phyloP scores from a whole-genome alignment of 2,329 filamentous ascomycete genomes.

The Xylaria multiplex region DNA sequence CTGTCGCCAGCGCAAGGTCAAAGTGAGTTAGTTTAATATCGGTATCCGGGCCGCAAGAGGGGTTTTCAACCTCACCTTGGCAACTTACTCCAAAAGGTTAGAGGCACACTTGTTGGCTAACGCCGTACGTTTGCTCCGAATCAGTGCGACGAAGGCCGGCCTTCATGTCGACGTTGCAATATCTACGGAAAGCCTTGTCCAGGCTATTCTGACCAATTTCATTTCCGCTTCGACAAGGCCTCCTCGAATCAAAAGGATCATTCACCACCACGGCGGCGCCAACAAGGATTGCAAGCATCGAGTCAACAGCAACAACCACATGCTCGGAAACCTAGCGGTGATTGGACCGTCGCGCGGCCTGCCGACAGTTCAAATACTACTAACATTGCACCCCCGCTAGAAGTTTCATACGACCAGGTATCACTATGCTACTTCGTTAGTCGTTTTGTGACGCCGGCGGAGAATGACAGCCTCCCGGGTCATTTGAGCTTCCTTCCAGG shows the following conservation, averaged over 20 bases:
- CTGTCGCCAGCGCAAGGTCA: slow-evolving; percentile 37
- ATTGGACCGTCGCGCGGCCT: slow-evolving; percentile 5
- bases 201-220: slow-evolving; percentile 38
- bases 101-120: slow-evolving; percentile 23
- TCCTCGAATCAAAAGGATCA: slow-evolving; percentile 23
- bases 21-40: slow-evolving; percentile 30
- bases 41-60: slow-evolving; percentile 2
- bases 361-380: background rate
- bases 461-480: slow-evolving; percentile 32
- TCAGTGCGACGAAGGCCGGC: slow-evolving; percentile 35
- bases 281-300: slow-evolving; percentile 2
- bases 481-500: slow-evolving; percentile 35
- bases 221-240: slow-evolving; percentile 36
- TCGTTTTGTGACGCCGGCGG: slow-evolving; percentile 36
- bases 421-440: slow-evolving; percentile 36
- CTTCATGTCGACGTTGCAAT: slow-evolving; percentile 34
- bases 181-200: slow-evolving; percentile 37
- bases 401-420: slow-evolving; percentile 32
- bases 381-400: slow-evolving; percentile 23
- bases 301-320: slow-evolving; percentile 6
- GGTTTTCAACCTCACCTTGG: background rate
- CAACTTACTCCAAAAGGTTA: background rate
- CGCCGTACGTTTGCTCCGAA: slow-evolving; percentile 13
- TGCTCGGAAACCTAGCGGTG: slow-evolving; percentile 1
- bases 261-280: slow-evolving; percentile 8